Conservation (phyloP, 495 filamentous ascomycete genomes). For the Daldinia bambusicola region DNA sequence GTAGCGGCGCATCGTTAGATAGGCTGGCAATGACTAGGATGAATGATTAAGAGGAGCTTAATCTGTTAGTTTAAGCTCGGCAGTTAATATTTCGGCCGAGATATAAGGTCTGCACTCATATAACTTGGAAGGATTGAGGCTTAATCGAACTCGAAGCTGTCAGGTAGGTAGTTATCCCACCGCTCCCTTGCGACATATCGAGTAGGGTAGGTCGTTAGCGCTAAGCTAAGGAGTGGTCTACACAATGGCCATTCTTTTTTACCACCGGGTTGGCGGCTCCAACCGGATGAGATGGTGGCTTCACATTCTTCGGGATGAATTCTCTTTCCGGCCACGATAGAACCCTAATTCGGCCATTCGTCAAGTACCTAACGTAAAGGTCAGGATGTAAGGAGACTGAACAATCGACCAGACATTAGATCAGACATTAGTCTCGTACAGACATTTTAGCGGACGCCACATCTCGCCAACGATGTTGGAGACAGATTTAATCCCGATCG, state of each 20-base stretch:
- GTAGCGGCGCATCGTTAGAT: background rate
- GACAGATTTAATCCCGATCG: background rate
- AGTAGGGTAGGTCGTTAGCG: slow-evolving; percentile 1
- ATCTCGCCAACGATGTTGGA: background rate
- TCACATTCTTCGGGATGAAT: background rate
- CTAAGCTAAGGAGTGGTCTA: background rate
- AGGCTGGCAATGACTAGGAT: background rate
- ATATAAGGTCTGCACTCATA: background rate
- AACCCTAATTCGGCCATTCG: background rate
- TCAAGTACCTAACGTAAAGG: background rate
- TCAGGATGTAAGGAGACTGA: background rate
- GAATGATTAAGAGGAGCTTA: background rate
- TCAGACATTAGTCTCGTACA: background rate
- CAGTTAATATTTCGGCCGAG: slow-evolving; percentile 8
- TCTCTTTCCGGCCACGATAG: background rate
- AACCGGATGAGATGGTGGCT: no score
- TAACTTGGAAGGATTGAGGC: background rate
- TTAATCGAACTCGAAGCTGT: background rate
- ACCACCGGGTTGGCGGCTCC: background rate
- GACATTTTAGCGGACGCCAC: slow-evolving; percentile 4
- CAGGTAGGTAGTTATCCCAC: background rate
- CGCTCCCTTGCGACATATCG: background rate
- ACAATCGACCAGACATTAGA: background rate
- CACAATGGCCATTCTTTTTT: background rate
- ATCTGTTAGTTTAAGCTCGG: background rate